Evolutionary conservation across 139 green algal species (phyloP), one percentile per base, ranked within the genome.

Genomic region (Picochlorum sp.): DNA sequence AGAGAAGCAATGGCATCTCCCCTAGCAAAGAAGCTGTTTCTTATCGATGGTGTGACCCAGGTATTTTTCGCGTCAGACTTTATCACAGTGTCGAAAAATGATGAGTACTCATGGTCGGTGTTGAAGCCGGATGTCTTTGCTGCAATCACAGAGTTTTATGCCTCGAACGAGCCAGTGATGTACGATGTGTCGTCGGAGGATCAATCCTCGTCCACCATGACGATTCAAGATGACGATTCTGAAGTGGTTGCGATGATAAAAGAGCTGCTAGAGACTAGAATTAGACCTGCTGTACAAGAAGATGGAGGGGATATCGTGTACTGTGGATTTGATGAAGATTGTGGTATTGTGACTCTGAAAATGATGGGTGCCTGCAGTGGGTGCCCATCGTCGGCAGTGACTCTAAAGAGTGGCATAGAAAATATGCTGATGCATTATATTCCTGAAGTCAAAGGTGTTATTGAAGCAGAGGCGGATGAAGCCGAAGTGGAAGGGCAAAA

Each of bases 341-440:
- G 60, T 1, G 93, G 93, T 3, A 66, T 87, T 9, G 91, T 99
- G 1, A 82, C 67, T 3, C 75, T 99, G n/a, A 89, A 94, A 61
- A 88, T 99, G 76, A 72, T 86, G 69, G 66, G 83, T 57, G 70
- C 60, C 47, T 77, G 39, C 85, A 85, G 72, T 65, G 94, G 93
- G 26, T 99, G 93, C 75, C 91, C 93, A 16, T 96, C 83, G 10
- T 96, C 87, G 5, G 71, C 79, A 1, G 73, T 97, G 3, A 99
- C 93, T 0, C 78, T 99, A 13, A 99, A 99, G 75, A 87, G 72
- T 55, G 93, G 93, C 54, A 96, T 99, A 25, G 89, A 99, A 65
- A 97, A 96, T 81, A 98, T 99, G 93, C 76, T 99, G 13, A 95
- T 78, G 79, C 88, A 95, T 73, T 96, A 96, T 78, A 89, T 96